A percentile compares a stretch with the other conserved stretches of the same genome.
These are phyloP conservation scores for Lomentospora prolificans DNA, from an alignment of 2,329 filamentous ascomycete genomes.

Conservation along the genomic window DNA sequence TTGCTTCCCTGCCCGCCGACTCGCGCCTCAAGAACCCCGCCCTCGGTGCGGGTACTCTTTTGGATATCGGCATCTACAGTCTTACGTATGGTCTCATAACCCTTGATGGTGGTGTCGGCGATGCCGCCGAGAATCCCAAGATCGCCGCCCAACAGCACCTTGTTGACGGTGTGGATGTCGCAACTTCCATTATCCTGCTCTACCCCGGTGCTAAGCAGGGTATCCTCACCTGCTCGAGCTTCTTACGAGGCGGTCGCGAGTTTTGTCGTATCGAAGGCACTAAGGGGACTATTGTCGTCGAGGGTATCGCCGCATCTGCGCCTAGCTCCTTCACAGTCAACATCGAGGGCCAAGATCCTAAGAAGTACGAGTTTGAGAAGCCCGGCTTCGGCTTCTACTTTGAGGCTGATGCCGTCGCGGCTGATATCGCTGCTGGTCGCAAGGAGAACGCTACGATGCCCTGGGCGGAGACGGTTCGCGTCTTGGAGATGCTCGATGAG, in stretches of 20 bases:
- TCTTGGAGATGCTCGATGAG: constrained; percentile 38
- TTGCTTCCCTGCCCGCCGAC: constrained; percentile 26
- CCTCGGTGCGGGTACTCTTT: constrained; percentile 7
- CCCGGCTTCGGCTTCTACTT: constrained; percentile 30
- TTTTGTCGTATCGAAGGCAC: constrained; percentile 32
- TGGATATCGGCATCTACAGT: constrained; percentile 7
- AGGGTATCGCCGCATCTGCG: constrained; percentile 22
- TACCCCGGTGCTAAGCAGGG: constrained; percentile 29
- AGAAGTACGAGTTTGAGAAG: constrained; percentile 26
- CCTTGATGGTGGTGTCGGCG: constrained; percentile 20
- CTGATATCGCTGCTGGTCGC: constrained; percentile 26
- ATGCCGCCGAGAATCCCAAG: constrained; percentile 20
- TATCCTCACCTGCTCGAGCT: constrained; percentile 28
- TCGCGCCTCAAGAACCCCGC: constrained; percentile 6
- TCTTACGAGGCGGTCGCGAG: constrained; percentile 14
- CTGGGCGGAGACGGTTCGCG: constrained; percentile 32
- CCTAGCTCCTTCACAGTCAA: constrained; percentile 26
- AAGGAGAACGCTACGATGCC: constrained; percentile 31
- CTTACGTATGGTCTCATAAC: constrained; percentile 26
- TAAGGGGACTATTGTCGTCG: constrained; percentile 25
- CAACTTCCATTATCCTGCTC: constrained; percentile 27
- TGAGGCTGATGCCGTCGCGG: constrained; percentile 33
- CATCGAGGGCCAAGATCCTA: constrained; percentile 11
- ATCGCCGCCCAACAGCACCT: constrained; percentile 26
- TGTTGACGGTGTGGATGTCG: constrained; percentile 22